Evolutionary conservation across 202 grass and related monocot species (phyloP).

Genomic region (Zoysia matrella): DNA sequence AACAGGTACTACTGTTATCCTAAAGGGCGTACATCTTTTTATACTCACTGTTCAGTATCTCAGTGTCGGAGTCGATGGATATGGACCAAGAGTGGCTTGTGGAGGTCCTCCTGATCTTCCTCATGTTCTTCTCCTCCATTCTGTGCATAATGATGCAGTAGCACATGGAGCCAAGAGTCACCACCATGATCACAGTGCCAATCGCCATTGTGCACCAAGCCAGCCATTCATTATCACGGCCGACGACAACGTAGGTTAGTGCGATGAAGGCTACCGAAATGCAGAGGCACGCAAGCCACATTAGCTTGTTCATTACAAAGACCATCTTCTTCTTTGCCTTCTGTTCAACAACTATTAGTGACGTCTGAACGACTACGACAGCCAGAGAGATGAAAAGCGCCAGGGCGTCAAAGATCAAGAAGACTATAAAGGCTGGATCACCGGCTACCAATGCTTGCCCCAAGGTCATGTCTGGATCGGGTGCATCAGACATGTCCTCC

Average conservation of each 20-base stretch:
- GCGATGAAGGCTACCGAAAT: slow-evolving; percentile 94
- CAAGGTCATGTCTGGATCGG: slow-evolving; percentile 25
- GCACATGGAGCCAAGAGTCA: slow-evolving; percentile 88
- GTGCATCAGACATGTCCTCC: not conserved
- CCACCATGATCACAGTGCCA: slow-evolving; percentile 80
- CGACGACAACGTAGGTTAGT: slow-evolving; percentile 90
- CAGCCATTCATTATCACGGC: slow-evolving; percentile 67
- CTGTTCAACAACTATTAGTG: slow-evolving; percentile 95
- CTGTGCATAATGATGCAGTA: slow-evolving; percentile 82
- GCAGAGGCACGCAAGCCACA: slow-evolving; percentile 94
- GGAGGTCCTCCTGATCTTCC: slow-evolving; percentile 76
- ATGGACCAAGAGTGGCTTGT: slow-evolving; percentile 79
- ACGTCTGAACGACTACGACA: slow-evolving; percentile 90
- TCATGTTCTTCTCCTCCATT: slow-evolving; percentile 92
- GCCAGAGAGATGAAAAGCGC: slow-evolving; percentile 95
- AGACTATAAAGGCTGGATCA: slow-evolving; percentile 81
- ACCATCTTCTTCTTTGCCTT: slow-evolving; percentile 97
- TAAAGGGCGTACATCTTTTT: slow-evolving; percentile 96
- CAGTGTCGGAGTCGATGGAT: slow-evolving; percentile 75
- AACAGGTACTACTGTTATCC: not conserved
- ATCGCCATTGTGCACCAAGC: slow-evolving; percentile 98
- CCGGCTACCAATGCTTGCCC: slow-evolving; percentile 84
- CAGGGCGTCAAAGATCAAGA: slow-evolving; percentile 86
- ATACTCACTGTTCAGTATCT: slow-evolving; percentile 78
- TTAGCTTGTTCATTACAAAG: slow-evolving; percentile 99